Base-by-base conservation (phyloP, 495 filamentous ascomycete species). In the Podospora didyma region DNA sequence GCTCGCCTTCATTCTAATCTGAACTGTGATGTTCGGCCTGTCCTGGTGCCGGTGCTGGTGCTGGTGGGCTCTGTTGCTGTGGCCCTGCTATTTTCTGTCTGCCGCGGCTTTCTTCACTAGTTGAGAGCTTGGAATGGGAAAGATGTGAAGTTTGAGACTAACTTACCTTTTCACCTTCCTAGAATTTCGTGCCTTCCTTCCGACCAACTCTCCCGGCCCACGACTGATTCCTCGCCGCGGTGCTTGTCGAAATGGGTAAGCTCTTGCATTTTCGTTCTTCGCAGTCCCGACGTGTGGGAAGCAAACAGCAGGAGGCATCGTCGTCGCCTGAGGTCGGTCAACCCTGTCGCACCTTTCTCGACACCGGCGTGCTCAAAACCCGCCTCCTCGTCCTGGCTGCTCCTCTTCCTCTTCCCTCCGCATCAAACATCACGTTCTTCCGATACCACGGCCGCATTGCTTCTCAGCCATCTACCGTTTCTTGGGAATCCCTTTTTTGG, bases 211-310 rank as follows among this genome's bases (percentile, higher is more conserved):
- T 51, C 49, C 44, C 58, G 41, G 48, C 10, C 42, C 49, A 39
- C 22, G 39, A 44, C 54, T 58, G 53, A 57, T 58, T 54, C 23
- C 41, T 49, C 54, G 24, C 46, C 46, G 35, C 58, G 48, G 34
- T 49, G 23, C 46, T 52, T 61, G 49, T 74, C 73, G 56, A 68
- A 69, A 79, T 78, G 75, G 76, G 76, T 78, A 79, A 78, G 75
- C 69, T 62, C 68, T 66, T 67, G 63, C 68, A 62, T 60, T 31
- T 64, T 57, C 63, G 44, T 67, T 70, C 46, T 51, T 51, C 60
- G 56, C 52, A 44, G 51, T 62, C 58, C 54, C 62, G 56, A 58
- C 59, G 56, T 58, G 37, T 64, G 66, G 65, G 67, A 51, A 58
- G 41, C 52, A 59, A 63, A 54, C 53, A 54, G 63, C 63, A 62